A percentile compares a stretch with the other conserved stretches of the same genome.
Conservation (phyloP, 495 filamentous ascomycete genomes). For the Trichoderma gamsii region DNA sequence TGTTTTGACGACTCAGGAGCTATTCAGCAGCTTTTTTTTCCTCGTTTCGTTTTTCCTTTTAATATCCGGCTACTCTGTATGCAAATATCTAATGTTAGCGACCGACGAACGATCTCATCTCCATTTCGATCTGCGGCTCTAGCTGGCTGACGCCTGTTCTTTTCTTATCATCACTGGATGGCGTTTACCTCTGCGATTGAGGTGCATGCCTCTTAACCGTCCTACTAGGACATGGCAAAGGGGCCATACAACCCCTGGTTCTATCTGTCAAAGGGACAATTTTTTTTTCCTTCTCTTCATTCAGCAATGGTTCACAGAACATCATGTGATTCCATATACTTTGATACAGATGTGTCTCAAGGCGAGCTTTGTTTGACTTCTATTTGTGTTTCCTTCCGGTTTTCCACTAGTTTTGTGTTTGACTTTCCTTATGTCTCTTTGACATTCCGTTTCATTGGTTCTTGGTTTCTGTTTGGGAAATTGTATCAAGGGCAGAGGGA, state of each 20-base stretch:
- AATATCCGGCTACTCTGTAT: background rate
- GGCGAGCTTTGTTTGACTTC: background rate
- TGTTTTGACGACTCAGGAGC: background rate
- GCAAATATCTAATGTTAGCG: background rate
- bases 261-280: background rate
- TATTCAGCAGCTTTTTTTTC: conserved; percentile 1
- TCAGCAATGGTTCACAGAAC: background rate
- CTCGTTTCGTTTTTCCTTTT: background rate
- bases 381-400: background rate
- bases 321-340: background rate
- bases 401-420: background rate
- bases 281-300: background rate
- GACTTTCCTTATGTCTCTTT: background rate
- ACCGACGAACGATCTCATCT: conserved; percentile 3
- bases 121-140: background rate
- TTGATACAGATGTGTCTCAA: background rate
- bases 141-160: background rate
- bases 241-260: background rate
- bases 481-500: conserved; percentile 10
- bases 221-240: background rate
- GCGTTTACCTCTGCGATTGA: background rate
- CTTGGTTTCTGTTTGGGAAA: background rate
- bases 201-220: background rate
- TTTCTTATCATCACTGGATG: background rate
- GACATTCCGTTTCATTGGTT: background rate